Conservation (phyloP, 1,139 yeast species). For the Yamadazyma trypodendri region DNA sequence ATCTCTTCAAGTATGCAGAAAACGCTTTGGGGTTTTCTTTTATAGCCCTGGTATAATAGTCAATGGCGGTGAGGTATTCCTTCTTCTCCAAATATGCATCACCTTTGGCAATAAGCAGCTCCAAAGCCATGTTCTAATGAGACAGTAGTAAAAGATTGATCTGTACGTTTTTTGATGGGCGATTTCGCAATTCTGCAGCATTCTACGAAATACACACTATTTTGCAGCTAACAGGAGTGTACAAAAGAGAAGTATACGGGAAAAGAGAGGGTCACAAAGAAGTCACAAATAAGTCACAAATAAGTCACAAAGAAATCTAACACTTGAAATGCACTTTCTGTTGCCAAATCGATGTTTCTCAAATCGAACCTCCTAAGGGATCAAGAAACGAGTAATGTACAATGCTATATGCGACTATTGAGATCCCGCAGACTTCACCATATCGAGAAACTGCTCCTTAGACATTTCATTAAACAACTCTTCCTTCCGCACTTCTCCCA, state of each 20-base stretch:
- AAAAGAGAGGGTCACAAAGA: neutral
- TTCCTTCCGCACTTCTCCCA: constrained; percentile 47
- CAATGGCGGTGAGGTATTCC: constrained; percentile 39
- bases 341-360: too few relatives aligned
- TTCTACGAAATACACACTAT: neutral
- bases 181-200: constrained; percentile 1
- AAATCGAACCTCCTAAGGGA: too few relatives aligned
- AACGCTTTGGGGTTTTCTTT: constrained; percentile 48
- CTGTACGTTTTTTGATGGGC: neutral
- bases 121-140: constrained; percentile 38
- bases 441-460: constrained; percentile 84
- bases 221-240: neutral
- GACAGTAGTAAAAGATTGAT: neutral
- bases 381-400: neutral
- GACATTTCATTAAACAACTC: constrained; percentile 76
- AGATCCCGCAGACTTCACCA: constrained; percentile 78
- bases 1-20: constrained; percentile 50
- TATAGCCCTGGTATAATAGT: constrained; percentile 30
- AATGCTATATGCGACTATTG: constrained; percentile 5
- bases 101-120: constrained; percentile 35
- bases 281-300: neutral
- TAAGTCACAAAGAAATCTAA: too few relatives aligned
- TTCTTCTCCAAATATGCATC: constrained; percentile 28
- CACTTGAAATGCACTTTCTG: too few relatives aligned
- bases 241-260: neutral